Conservation (phyloP, 1,139 yeast species). For the Diutina ranongensis region DNA sequence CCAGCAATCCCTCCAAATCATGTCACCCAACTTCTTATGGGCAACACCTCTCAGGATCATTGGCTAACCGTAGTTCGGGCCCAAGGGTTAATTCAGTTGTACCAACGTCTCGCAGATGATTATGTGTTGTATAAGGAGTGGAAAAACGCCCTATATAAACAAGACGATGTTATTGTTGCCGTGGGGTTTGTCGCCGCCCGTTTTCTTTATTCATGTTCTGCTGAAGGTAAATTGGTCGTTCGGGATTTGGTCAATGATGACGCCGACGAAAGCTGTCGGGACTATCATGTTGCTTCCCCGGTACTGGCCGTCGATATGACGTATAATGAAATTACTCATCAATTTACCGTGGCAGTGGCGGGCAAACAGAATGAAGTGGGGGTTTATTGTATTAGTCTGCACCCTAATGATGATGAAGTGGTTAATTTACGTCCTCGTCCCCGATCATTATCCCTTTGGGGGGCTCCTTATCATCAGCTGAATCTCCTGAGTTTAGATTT, state of each 20-base stretch:
- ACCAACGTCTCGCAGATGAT: constrained; percentile 12
- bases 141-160: constrained; percentile 16
- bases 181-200: constrained; percentile 14
- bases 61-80: constrained; percentile 17
- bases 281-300: constrained; percentile 22
- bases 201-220: constrained; percentile 32
- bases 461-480: not conserved
- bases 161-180: constrained; percentile 20
- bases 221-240: constrained; percentile 30
- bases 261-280: constrained; percentile 20
- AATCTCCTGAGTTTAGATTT: constrained; percentile 1
- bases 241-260: constrained; percentile 35
- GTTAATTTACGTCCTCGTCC: not conserved
- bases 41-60: constrained; percentile 2
- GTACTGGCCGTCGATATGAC: constrained; percentile 18
- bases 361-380: constrained; percentile 37
- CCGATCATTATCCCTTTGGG: not conserved
- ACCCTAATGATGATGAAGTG: not conserved
- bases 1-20: not conserved
- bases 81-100: constrained; percentile 23
- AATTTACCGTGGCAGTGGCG: constrained; percentile 13
- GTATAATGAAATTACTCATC: not conserved
- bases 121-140: constrained; percentile 19
- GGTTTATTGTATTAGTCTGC: constrained; percentile 11
- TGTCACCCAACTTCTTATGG: constrained; percentile 1